Conservation (phyloP, 176 grass and related monocot species). For the Otatea glauca region DNA sequence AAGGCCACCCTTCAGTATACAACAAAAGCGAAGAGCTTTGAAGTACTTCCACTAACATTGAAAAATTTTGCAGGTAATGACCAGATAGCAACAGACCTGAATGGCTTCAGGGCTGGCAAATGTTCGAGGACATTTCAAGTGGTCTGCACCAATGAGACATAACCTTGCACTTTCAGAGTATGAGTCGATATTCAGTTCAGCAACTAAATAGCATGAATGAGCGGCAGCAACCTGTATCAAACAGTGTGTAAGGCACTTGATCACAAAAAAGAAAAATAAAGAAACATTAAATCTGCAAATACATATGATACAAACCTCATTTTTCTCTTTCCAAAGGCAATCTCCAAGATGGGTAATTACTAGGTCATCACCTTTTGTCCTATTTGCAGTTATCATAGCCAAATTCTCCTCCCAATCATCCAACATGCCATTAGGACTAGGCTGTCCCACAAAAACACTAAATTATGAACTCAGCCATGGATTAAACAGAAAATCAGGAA, state of each 20-base stretch:
- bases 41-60: constrained; percentile 19
- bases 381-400: constrained; percentile 95
- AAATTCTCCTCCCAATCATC: constrained; percentile 99
- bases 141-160: constrained; percentile 90
- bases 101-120: constrained; percentile 88
- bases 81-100: constrained; percentile 57
- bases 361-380: constrained; percentile 89
- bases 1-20: neutral
- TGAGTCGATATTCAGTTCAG: constrained; percentile 86
- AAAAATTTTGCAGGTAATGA: constrained; percentile 12
- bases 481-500: constrained; percentile 30
- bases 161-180: constrained; percentile 89
- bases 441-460: constrained; percentile 38
- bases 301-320: constrained; percentile 65
- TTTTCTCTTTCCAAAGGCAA: constrained; percentile 99
- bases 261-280: neutral
- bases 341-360: constrained; percentile 96
- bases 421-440: constrained; percentile 75
- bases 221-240: constrained; percentile 83
- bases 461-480: constrained; percentile 7
- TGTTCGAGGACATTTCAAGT: constrained; percentile 93
- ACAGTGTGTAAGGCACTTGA: constrained; percentile 39
- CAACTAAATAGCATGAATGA: constrained; percentile 95
- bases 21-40: neutral
- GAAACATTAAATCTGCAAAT: constrained; percentile 36